Conservation (phyloP, 1,284 basidiomycete species). For the Apiotrichum montevideense region DNA sequence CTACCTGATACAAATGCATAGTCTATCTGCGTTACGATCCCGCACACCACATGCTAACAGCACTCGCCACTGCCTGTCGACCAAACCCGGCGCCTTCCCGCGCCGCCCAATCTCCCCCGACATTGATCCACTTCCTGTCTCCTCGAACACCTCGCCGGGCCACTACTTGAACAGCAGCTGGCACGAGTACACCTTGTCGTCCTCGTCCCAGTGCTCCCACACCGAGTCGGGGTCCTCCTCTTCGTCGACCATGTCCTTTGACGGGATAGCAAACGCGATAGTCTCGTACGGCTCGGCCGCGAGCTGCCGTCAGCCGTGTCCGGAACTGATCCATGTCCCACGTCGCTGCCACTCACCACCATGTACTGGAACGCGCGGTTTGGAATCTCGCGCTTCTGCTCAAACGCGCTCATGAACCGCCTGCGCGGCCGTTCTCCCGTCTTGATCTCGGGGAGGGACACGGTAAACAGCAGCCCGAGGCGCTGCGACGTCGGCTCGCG, state of each 20-base stretch:
- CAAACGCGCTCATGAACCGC: conserved; percentile 97
- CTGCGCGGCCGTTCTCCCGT: conserved; percentile 74
- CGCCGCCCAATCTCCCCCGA: too few species aligned
- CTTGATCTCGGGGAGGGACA: conserved; percentile 88
- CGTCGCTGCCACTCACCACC: conserved; percentile 59
- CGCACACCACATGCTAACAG: too few species aligned
- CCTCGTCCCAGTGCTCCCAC: conserved; percentile 95
- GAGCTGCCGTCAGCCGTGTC: conserved; percentile 54
- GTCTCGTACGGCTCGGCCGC: conserved; percentile 99
- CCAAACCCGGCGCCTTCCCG: too few species aligned
- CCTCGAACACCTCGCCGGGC: too few species aligned
- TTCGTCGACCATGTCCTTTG: conserved; percentile 78
- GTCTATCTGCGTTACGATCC: not conserved
- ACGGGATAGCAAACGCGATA: conserved; percentile 94
- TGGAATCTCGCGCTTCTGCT: conserved; percentile 90
- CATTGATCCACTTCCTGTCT: too few species aligned
- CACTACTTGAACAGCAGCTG: conserved; percentile 73
- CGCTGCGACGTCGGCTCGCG: conserved; percentile 50
- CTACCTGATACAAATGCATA: not conserved
- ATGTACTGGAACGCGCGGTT: conserved; percentile 97
- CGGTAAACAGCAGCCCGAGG: conserved; percentile 88
- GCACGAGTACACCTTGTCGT: conserved; percentile 92
- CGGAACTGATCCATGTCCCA: too few species aligned
- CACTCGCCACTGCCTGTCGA: too few species aligned
- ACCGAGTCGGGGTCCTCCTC: conserved; percentile 83